Evolutionary conservation across 2,329 filamentous ascomycete species (phyloP), one percentile per base, ranked within the genome.

Genomic region (Stagonosporopsis vannaccii): DNA sequence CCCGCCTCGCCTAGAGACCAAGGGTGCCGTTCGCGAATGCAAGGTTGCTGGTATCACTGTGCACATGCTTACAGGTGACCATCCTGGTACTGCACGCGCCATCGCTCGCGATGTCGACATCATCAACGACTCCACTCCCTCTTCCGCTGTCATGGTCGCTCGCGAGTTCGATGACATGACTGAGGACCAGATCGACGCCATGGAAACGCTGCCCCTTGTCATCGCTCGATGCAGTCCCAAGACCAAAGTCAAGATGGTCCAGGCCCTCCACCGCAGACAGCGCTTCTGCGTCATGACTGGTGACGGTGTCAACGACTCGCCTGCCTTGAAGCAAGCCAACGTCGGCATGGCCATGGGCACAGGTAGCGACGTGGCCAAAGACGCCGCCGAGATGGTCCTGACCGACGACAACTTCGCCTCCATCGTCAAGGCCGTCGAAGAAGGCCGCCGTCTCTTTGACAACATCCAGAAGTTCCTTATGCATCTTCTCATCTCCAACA

Each of bases 1-100:
- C 65, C 92, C 92, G 3, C 92, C 91, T 51, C 90, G 92, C 1
- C 85, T 87, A 2, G 92, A 96, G 77, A 92, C 92, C 0, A 90
- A 88, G 20, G 83, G 72, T 32, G 78, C 79, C 15, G 79, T 81
- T 43, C 71, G 71, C 23, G 73, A 78, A 51, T 81, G 79, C 32
- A 78, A 80, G 54, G 67, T 74, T 36, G 79, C 79, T 37, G 79
- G 79, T n/a, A 80, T 81, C 41, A 78, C 75, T 0, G 79, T 81
- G 1, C 79, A 81, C 60, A 81, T 81, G 79, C 71, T 81, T 25
- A 81, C 79, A 35, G 79, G 79, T 39, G 79, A 81, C 35, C 78
- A 81, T 56, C 73, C 76, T 25, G 78, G 76, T 49, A 81, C 79
- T 6, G 79, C 79, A 1, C 75, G 68, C 23, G 78, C 79, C 32